Evolutionary conservation across 139 green algal genomes (phyloP).

Genomic region (Chlamydomonas eustigma): DNA sequence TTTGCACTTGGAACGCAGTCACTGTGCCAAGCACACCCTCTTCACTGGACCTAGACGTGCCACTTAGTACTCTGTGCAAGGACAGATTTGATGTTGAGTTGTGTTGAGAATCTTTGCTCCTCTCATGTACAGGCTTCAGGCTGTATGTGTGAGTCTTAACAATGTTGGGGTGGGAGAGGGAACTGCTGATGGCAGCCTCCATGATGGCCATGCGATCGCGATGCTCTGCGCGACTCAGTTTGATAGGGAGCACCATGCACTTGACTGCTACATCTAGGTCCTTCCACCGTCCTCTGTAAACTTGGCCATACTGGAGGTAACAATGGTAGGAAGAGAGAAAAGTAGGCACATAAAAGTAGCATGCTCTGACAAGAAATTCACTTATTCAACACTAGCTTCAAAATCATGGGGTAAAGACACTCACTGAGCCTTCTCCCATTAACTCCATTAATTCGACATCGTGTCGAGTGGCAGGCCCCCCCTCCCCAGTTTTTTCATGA

Average conservation of each 20-base stretch:
- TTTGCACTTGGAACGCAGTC: conserved; percentile 35
- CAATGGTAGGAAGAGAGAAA: not conserved
- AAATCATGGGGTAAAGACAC: not conserved
- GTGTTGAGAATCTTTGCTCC: not conserved
- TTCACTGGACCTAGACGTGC: not conserved
- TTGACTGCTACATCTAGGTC: conserved; percentile 35
- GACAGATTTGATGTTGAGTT: not conserved
- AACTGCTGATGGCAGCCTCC: conserved; percentile 45
- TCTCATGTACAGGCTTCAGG: not conserved
- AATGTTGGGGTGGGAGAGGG: conserved; percentile 39
- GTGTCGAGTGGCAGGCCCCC: too few relatives aligned
- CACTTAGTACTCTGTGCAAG: not conserved
- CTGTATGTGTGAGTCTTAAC: conserved; percentile 25
- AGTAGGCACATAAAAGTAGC: not conserved
- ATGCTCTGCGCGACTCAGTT: conserved; percentile 14
- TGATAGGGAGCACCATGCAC: conserved; percentile 19
- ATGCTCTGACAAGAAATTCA: not conserved
- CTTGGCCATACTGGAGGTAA: not conserved
- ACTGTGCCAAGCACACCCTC: not conserved
- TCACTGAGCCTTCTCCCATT: not conserved
- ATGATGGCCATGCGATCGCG: conserved; percentile 46
- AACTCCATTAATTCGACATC: not conserved
- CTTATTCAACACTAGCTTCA: not conserved
- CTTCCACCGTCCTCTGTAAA: conserved; percentile 25
- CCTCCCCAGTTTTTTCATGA: too few relatives aligned